Evolutionary conservation across 805 yeast genomes (phyloP).

Genomic region (baker's yeast (Saccharomyces cerevisiae)): DNA sequence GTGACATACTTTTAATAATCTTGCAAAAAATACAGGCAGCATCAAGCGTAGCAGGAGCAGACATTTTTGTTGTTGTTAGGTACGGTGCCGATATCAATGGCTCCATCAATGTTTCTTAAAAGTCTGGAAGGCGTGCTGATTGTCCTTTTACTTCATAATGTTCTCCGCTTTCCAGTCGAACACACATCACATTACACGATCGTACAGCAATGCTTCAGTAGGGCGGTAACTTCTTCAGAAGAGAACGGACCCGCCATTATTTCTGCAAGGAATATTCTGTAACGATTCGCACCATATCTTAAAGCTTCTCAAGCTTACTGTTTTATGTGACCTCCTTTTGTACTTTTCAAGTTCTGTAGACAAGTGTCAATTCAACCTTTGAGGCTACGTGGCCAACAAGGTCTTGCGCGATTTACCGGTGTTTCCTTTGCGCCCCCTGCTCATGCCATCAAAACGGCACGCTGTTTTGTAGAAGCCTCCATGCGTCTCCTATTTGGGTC

Average conservation of each 20-base stretch:
- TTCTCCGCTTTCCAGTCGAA: background rate
- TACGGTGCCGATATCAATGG: background rate
- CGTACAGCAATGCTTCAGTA: background rate
- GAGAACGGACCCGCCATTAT: background rate
- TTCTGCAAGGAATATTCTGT: background rate
- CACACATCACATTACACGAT: background rate
- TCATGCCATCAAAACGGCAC: background rate
- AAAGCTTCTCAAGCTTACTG: background rate
- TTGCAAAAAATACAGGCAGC: slow-evolving; percentile 87
- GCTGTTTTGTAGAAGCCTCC: background rate
- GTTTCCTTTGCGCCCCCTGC: background rate
- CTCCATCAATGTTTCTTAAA: background rate
- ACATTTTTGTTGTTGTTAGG: slow-evolving; percentile 6
- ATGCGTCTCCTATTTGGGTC: background rate
- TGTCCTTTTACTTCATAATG: background rate
- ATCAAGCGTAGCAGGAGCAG: slow-evolving; percentile 28
- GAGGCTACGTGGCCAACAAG: background rate
- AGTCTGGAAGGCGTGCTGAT: background rate
- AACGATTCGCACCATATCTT: background rate
- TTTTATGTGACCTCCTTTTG: background rate
- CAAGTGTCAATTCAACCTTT: background rate
- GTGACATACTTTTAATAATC: slow-evolving; percentile 77
- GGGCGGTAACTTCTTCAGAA: background rate
- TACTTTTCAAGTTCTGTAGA: background rate
- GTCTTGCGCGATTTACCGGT: background rate